phyloP scores from a whole-genome alignment of 176 grass and related monocot species.

The Cenchrus americanus region DNA sequence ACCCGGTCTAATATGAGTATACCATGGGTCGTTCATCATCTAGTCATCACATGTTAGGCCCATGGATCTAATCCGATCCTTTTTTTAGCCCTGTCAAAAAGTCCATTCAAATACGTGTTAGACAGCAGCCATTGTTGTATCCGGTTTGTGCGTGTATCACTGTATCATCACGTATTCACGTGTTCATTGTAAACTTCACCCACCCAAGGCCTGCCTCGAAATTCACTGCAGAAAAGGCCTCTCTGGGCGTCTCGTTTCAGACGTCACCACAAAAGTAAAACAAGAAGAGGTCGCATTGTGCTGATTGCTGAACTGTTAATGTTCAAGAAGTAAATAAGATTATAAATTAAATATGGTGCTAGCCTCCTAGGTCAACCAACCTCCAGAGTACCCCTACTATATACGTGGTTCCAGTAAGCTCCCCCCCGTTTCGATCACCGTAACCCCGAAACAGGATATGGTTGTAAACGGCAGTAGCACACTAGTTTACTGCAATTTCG shows the following conservation, averaged over 20 bases:
- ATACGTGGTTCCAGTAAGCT: no score
- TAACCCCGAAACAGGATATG: conserved; percentile 1
- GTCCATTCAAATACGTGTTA: no score
- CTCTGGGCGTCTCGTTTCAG: not conserved
- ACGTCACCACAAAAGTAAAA: not conserved
- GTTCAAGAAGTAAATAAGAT: not conserved
- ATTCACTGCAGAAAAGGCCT: not conserved
- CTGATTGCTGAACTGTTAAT: not conserved
- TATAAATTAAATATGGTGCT: not conserved
- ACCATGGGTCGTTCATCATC: no score
- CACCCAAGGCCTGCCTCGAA: not conserved
- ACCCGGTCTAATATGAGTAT: no score
- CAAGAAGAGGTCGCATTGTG: not conserved
- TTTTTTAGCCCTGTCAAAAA: no score
- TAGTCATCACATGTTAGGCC: no score
- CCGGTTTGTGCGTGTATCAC: no score
- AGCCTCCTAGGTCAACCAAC: not conserved
- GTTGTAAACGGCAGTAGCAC: not conserved
- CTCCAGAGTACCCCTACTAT: not conserved
- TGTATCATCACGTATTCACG: no score
- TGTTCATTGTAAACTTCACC: not conserved
- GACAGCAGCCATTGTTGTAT: no score
- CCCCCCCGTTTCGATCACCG: not conserved
- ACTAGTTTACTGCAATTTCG: not conserved
- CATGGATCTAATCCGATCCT: no score